Base-by-base conservation (phyloP, 768 basidiomycete species). In the Boletus bicolor region DNA sequence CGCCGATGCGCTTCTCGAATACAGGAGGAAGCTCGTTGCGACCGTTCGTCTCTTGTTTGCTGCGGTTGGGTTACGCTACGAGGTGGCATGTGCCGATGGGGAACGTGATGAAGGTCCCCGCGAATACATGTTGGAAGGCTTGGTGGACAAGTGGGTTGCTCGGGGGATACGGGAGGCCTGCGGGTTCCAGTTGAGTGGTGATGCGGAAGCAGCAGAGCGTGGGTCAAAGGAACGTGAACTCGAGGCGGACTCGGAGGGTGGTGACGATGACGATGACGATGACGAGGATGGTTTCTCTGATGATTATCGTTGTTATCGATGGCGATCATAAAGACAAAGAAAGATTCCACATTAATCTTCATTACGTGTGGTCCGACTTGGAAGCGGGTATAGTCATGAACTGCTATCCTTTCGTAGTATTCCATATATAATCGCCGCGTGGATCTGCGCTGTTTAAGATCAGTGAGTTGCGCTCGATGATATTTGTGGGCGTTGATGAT, bases 91-190 rank as follows among this genome's bases (percentile, higher is more conserved):
- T n/a, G 43, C 45, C 38, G 50, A 58, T 14, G 45, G 55, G 4
- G 62, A 64, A 46, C 15, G 0, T 4, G 56, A 60, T 19, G 12
- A 15, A 2, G 0, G 14, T 3, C 56, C 54, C 0, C 0, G 5
- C 3, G 32, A 52, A 0, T 56, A 15, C 32, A 53, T 39, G 24
- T 32, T 64, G 30, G 63, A 61, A 38, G 59, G 53, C 9, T 34
- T 64, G 21, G n/a, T 14, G 3, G 57, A 61, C 41, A 41, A 34
- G n/a, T 64, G 48, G 63, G 50, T 59, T 7, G 55, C 55, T 24
- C 43, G 60, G 1, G 59, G 56, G 19, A 55, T 64, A 45, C 50
- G 52, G 39, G 46, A 24, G 14, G 59, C 59, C 3, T 64, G 59
- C 32, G 59, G 59, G 5, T 52, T 61, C 9, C 59, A 56, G 26